Evolutionary conservation across 2,329 filamentous ascomycete genomes (phyloP), one percentile per base, ranked within the genome.

Genomic region (Endoconidiophora laricicola): DNA sequence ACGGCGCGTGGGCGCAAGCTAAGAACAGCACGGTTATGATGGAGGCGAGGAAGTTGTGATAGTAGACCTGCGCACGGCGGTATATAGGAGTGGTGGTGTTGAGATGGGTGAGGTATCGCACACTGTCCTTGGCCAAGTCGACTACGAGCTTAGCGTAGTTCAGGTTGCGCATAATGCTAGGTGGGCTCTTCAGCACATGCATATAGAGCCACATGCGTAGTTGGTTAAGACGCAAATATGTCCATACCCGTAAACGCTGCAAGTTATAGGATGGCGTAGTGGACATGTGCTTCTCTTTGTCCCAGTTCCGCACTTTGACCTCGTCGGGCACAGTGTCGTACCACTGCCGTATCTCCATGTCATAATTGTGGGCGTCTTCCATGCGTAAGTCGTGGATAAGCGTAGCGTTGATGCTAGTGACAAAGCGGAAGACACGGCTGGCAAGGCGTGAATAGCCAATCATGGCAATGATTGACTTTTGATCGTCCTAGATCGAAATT

Each of bases 151-250:
- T 78, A 2, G 87, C 87, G 55, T 85, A 79, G 3, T 69, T 65
- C 46, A 80, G 72, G 60, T 94, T 82, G 52, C 81, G 76, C 65
- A 83, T 77, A 58, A 95, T 95, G 58, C 81, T 88, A 10, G 78
- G 83, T 3, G 85, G 79, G 16, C 83, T 90, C 62, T 94, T 86
- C 6, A 96, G 68, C 2, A 94, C 80, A 0, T 87, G 87, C 0
- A 86, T 84, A 62, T 93, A 88, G 24, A 95, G 83, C 61, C 86
- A 79, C 52, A 88, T 91, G 4, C 88, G 82, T 66, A 94, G 85
- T 66, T 94, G 87, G 58, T 94, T 95, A 40, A 86, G 77, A 38
- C 88, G 78, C 14, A 95, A 69, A 60, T 93, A 91, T 16, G 91
- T 81, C 62, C 91, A 79, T 44, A 95, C 81, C 54, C 84, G 81